Conservation (phyloP, 2,329 filamentous ascomycete species). For the Corinectria fuckeliana region DNA sequence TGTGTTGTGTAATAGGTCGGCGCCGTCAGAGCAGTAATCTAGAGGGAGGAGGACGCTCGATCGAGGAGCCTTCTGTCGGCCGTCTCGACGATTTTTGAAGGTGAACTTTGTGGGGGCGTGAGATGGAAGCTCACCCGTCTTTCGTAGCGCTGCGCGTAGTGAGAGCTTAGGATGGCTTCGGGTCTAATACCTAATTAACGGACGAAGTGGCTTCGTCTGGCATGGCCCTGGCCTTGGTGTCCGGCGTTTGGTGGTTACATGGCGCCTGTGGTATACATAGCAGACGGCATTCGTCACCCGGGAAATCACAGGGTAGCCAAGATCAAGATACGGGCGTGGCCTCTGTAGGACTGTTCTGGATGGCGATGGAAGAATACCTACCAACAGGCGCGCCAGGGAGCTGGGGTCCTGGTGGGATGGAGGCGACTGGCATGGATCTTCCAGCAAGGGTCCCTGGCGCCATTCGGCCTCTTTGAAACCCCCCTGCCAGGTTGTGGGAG, state of each 20-base stretch:
- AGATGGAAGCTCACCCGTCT: slow-evolving; percentile 21
- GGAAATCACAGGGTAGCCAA: background rate
- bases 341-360: slow-evolving; percentile 5
- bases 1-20: slow-evolving; percentile 17
- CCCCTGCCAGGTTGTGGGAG: slow-evolving; percentile 4
- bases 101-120: slow-evolving; percentile 7
- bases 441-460: slow-evolving; percentile 11
- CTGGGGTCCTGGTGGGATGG: background rate
- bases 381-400: slow-evolving; percentile 6
- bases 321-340: slow-evolving; percentile 4
- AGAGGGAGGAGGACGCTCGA: no score
- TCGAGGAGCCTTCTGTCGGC: slow-evolving; percentile 3
- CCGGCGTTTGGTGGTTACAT: slow-evolving; percentile 9
- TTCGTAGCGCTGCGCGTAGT: slow-evolving; percentile 22
- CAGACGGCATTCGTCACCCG: slow-evolving; percentile 7
- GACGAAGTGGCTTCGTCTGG: slow-evolving; percentile 21
- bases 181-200: slow-evolving; percentile 13
- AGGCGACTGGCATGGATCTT: slow-evolving; percentile 10
- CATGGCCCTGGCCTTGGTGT: slow-evolving; percentile 4
- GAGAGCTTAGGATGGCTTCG: slow-evolving; percentile 16
- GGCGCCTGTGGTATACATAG: slow-evolving; percentile 9
- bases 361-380: slow-evolving; percentile 1
- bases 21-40: background rate
- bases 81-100: background rate
- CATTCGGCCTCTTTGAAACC: slow-evolving; percentile 1